Evolutionary conservation across 2,329 filamentous ascomycete species (phyloP).

Genomic region (Xylaria sp.): DNA sequence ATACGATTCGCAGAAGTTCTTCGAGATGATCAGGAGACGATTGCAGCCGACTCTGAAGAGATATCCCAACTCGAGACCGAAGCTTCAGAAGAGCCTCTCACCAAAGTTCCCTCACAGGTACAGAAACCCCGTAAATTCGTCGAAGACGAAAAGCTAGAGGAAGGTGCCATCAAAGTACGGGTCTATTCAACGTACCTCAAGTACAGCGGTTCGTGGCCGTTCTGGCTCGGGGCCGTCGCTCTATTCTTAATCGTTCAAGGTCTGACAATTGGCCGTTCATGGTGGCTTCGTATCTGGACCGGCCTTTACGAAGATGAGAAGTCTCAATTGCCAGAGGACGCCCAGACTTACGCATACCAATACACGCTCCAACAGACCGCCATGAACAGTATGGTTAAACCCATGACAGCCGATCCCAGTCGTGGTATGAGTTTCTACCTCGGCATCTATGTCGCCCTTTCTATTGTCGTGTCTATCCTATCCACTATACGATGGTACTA

Average conservation of each 20-base stretch:
- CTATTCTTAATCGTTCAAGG: conserved; percentile 66
- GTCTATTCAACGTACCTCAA: conserved; percentile 76
- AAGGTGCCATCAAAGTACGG: conserved; percentile 72
- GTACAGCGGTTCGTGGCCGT: conserved; percentile 70
- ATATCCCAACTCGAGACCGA: conserved; percentile 55
- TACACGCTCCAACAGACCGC: conserved; percentile 59
- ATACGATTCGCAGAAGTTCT: conserved; percentile 53
- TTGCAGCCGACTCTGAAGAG: conserved; percentile 65
- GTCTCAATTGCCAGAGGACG: conserved; percentile 35
- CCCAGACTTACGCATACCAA: conserved; percentile 56
- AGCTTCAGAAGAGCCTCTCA: conserved; percentile 53
- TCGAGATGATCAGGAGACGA: conserved; percentile 61
- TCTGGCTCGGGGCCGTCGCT: conserved; percentile 66
- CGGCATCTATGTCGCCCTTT: conserved; percentile 71
- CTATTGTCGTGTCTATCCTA: conserved; percentile 64
- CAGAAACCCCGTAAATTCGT: conserved; percentile 72
- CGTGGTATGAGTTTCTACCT: conserved; percentile 70
- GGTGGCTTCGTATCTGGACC: conserved; percentile 74
- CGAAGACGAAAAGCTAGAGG: conserved; percentile 78
- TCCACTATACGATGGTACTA: conserved; percentile 71
- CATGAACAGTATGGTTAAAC: conserved; percentile 52
- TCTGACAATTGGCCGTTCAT: conserved; percentile 67
- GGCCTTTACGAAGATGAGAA: conserved; percentile 53
- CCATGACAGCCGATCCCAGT: conserved; percentile 43
- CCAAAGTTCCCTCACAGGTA: conserved; percentile 61